Conservation (phyloP, 306 rosid species). For the Castanea sativa region DNA sequence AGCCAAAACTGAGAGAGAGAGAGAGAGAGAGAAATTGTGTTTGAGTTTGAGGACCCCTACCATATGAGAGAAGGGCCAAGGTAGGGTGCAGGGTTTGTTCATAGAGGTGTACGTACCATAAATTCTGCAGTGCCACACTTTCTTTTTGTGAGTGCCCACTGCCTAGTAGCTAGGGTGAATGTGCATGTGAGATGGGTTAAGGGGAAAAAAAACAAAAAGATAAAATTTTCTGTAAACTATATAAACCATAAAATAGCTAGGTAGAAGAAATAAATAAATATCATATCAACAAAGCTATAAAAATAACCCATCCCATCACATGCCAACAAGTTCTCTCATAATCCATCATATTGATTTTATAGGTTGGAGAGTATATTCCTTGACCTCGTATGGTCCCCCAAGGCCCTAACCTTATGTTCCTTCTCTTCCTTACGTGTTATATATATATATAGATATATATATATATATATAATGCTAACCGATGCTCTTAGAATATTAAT, state of each 20-base stretch:
- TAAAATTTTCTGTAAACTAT: neutral
- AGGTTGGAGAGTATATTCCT: neutral
- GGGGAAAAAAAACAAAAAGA: neutral
- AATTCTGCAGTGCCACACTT: neutral
- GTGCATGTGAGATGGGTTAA: neutral
- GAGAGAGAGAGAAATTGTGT: neutral
- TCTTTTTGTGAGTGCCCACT: neutral
- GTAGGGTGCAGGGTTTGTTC: neutral
- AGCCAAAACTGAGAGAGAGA: no score
- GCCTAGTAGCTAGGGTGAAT: neutral
- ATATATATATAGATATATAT: no score
- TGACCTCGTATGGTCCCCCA: neutral
- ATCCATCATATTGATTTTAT: neutral
- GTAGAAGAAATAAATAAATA: neutral
- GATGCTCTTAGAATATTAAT: no score
- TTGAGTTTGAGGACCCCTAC: neutral
- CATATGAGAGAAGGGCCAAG: neutral
- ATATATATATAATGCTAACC: no score
- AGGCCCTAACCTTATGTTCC: neutral
- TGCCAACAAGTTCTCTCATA: neutral
- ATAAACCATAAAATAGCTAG: neutral
- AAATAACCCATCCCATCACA: neutral
- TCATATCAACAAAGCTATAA: neutral
- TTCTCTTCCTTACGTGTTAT: no score
- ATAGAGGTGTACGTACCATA: neutral